Conservation (phyloP, 164 flowering plant genomes). For the Liriodendron chinense region DNA sequence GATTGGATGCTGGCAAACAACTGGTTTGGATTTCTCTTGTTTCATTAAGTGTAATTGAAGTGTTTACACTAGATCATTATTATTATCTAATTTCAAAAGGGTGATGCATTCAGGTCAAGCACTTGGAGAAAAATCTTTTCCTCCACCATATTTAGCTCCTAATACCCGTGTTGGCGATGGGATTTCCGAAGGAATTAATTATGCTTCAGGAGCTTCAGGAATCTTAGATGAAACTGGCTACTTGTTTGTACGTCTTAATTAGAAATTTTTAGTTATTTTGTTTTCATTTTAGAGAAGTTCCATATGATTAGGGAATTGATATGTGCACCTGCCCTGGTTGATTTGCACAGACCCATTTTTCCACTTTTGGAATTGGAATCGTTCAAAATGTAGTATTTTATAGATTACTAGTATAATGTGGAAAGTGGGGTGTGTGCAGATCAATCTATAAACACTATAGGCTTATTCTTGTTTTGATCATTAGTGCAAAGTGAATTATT, state of each 20-base stretch:
- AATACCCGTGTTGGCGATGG: conserved; percentile 18
- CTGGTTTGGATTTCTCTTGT: not conserved
- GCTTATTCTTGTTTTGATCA: not conserved
- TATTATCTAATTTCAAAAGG: not conserved
- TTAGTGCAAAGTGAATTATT: not conserved
- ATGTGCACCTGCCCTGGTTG: not conserved
- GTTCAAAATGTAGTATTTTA: too few species aligned
- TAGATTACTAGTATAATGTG: too few species aligned
- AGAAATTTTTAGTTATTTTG: not conserved
- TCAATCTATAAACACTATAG: too few species aligned
- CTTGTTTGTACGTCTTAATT: conserved; percentile 39
- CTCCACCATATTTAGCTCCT: conserved; percentile 57
- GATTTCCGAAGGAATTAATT: conserved; percentile 46
- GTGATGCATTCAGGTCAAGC: conserved; percentile 37
- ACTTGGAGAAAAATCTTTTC: conserved; percentile 47
- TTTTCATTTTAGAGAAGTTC: not conserved
- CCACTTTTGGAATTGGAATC: too few species aligned
- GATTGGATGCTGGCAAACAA: not conserved
- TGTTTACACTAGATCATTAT: too few species aligned
- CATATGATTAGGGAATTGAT: too few species aligned
- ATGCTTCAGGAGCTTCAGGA: conserved; percentile 71
- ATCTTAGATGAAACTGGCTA: conserved; percentile 55
- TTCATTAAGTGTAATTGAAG: too few species aligned
- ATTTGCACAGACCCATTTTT: not conserved
- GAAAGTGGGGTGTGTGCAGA: too few species aligned